Conservation (phyloP, 129 eudicot genomes). For the Dittrichia graveolens region DNA sequence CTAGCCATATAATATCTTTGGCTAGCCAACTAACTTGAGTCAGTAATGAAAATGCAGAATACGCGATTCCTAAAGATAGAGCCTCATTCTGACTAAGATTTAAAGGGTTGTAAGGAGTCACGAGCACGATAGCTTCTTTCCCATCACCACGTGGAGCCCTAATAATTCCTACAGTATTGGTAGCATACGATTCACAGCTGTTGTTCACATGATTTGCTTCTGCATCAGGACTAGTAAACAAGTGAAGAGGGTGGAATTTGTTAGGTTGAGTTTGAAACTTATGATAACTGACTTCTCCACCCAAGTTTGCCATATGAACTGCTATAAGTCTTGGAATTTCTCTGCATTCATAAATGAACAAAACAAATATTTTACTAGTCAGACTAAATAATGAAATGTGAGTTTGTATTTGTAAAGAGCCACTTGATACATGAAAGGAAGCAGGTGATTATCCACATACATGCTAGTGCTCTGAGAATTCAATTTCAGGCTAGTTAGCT, state of each 20-base stretch:
- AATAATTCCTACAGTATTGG: slow-evolving; percentile 77
- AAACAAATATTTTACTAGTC: slow-evolving; percentile 5
- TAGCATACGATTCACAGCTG: slow-evolving; percentile 56
- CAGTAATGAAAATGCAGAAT: slow-evolving; percentile 70
- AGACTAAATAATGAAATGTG: not conserved
- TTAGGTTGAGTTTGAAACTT: slow-evolving; percentile 60
- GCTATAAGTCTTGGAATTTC: slow-evolving; percentile 70
- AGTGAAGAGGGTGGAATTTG: slow-evolving; percentile 70
- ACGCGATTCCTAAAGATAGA: slow-evolving; percentile 75
- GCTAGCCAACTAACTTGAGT: slow-evolving; percentile 89
- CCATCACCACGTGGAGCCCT: slow-evolving; percentile 99
- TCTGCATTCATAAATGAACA: slow-evolving; percentile 46
- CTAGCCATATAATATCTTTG: slow-evolving; percentile 96
- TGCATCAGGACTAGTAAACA: slow-evolving; percentile 66
- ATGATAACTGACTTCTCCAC: slow-evolving; percentile 86
- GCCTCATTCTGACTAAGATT: slow-evolving; percentile 58
- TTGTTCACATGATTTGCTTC: slow-evolving; percentile 45
- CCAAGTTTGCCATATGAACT: slow-evolving; percentile 55
- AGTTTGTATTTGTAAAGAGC: not conserved
- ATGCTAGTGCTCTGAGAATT: slow-evolving; percentile 46
- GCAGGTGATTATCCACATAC: slow-evolving; percentile 48
- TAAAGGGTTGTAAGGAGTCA: slow-evolving; percentile 84
- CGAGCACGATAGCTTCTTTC: slow-evolving; percentile 88
- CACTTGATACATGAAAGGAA: slow-evolving; percentile 1
- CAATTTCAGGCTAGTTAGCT: slow-evolving; percentile 48